These are phyloP conservation scores for Lavandula angustifolia DNA, from an alignment of 257 asterid species.

Conservation along the genomic window DNA sequence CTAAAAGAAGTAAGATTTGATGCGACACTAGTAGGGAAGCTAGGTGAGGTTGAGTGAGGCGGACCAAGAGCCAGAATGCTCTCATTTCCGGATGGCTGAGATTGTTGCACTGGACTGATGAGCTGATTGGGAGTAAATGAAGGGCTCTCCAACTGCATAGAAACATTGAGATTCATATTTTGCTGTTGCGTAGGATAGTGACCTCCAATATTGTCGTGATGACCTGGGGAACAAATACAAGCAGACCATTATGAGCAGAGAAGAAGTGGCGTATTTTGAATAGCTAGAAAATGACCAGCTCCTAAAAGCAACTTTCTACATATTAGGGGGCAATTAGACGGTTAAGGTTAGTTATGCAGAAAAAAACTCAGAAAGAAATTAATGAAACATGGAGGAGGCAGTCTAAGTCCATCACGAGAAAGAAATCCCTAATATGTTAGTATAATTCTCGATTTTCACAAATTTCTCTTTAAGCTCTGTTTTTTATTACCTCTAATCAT, in stretches of 20 bases:
- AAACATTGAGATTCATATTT: slow-evolving; percentile 55
- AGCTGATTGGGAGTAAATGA: slow-evolving; percentile 51
- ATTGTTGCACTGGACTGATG: slow-evolving; percentile 45
- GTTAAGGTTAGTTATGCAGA: neutral
- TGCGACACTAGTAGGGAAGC: slow-evolving; percentile 54
- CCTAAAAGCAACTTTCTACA: neutral
- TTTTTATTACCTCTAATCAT: slow-evolving; percentile 61
- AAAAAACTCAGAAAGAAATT: neutral
- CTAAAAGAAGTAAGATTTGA: slow-evolving; percentile 51
- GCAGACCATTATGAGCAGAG: slow-evolving; percentile 24
- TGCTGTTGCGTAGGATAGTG: slow-evolving; percentile 54
- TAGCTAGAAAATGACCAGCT: neutral
- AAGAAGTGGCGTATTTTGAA: neutral
- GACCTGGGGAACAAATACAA: slow-evolving; percentile 49
- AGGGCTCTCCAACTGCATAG: slow-evolving; percentile 46
- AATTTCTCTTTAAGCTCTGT: slow-evolving; percentile 7
- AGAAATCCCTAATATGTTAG: neutral
- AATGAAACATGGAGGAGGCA: neutral
- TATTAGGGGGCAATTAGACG: neutral
- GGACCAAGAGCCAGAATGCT: slow-evolving; percentile 65
- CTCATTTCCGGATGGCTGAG: slow-evolving; percentile 51
- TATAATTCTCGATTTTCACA: slow-evolving; percentile 10
- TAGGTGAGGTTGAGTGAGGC: slow-evolving; percentile 53
- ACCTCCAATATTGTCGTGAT: slow-evolving; percentile 45
- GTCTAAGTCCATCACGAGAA: neutral